Percentiles rank a stretch among this genome's conserved stretches.
phyloP scores from a whole-genome alignment of 768 basidiomycete species.

The Rhodocollybia butyracea region DNA sequence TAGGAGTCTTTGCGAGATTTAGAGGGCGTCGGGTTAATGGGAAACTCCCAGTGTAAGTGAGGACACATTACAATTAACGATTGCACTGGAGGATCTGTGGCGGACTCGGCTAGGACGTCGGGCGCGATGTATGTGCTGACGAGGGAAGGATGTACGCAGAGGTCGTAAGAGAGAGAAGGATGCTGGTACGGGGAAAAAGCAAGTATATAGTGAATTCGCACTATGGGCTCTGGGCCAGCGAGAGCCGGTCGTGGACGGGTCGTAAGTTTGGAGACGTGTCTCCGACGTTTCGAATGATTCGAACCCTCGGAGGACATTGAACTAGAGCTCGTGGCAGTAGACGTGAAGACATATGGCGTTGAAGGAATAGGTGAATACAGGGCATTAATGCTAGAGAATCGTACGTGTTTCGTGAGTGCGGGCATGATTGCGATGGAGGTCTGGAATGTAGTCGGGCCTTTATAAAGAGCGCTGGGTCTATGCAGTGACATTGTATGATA shows the following conservation, averaged over 20 bases:
- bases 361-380: constrained; percentile 6
- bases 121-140: constrained; percentile 20
- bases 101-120: constrained; percentile 35
- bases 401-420: constrained; percentile 9
- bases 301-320: not conserved
- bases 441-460: not conserved
- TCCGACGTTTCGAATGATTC: not conserved
- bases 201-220: constrained; percentile 5
- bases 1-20: constrained; percentile 20
- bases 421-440: not conserved
- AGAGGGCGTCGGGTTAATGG: constrained; percentile 23
- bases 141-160: constrained; percentile 30
- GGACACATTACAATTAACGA: constrained; percentile 32
- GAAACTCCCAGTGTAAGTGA: constrained; percentile 23
- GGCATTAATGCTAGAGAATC: constrained; percentile 8
- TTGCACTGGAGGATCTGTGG: constrained; percentile 39
- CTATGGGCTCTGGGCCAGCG: not conserved
- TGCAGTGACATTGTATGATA: not conserved
- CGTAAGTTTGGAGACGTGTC: not conserved
- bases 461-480: not conserved
- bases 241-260: not conserved
- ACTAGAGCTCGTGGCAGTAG: not conserved
- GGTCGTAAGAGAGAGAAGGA: constrained; percentile 35
- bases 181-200: constrained; percentile 31
- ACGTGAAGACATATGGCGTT: constrained; percentile 1